Percentiles rank a stretch among this genome's conserved stretches.
These are phyloP conservation scores for Suillus fuscotomentosus DNA, from an alignment of 768 basidiomycete genomes.

Conservation along the genomic window DNA sequence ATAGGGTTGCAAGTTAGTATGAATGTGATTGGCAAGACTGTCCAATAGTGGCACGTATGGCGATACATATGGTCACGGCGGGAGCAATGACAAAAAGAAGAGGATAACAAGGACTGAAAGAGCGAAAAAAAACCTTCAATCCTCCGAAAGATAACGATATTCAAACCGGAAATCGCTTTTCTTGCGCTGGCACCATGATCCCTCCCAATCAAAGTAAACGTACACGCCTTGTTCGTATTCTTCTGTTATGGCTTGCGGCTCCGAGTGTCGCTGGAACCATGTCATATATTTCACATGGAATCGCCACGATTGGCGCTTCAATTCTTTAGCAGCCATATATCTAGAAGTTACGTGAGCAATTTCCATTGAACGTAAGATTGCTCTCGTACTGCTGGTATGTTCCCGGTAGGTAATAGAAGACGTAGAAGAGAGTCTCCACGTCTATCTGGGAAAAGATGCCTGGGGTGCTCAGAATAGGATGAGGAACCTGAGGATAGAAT, in stretches of 20 bases:
- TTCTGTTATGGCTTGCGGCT: slow-evolving; percentile 97
- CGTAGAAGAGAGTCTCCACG: slow-evolving; percentile 96
- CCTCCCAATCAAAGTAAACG: slow-evolving; percentile 99
- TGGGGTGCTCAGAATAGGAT: slow-evolving; percentile 76
- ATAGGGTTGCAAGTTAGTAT: slow-evolving; percentile 8
- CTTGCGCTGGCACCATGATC: slow-evolving; percentile 97
- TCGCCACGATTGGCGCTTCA: slow-evolving; percentile 97
- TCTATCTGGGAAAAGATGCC: slow-evolving; percentile 89
- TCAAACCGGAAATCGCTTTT: slow-evolving; percentile 98
- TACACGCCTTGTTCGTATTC: slow-evolving; percentile 99
- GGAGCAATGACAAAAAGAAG: slow-evolving; percentile 11
- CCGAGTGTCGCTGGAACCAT: slow-evolving; percentile 98
- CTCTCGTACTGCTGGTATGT: slow-evolving; percentile 88
- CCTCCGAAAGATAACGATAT: slow-evolving; percentile 93
- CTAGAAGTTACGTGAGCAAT: slow-evolving; percentile 36
- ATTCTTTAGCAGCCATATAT: slow-evolving; percentile 93
- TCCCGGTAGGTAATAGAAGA: slow-evolving; percentile 97
- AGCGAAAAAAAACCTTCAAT: slow-evolving; percentile 40
- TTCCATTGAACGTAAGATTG: slow-evolving; percentile 1
- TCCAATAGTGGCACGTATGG: slow-evolving; percentile 21
- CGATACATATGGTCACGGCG: slow-evolving; percentile 22
- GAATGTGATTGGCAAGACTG: slow-evolving; percentile 15
- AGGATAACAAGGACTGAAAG: slow-evolving; percentile 5
- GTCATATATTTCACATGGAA: slow-evolving; percentile 99
- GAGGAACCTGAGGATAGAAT: slow-evolving; percentile 92